Base-by-base conservation (phyloP, 768 basidiomycete species). In the Lentinula sp. region DNA sequence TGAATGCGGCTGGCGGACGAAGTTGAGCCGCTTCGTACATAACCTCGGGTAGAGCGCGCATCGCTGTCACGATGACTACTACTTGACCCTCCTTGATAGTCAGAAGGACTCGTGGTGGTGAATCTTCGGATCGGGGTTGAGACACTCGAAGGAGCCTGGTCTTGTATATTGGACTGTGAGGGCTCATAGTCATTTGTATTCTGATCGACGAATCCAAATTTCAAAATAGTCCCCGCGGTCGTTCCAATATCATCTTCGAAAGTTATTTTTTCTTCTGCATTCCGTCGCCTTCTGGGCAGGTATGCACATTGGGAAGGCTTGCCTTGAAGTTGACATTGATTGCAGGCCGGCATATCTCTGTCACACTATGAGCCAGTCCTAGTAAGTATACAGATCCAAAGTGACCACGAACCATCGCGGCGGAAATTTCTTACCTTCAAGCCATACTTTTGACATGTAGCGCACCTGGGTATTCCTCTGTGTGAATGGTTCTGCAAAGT, bases 241-340 rank as follows among this genome's bases (percentile, higher is more conserved):
- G 55, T 56, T 43, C 55, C 55, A 56, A 56, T 56, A 37, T 59
- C 57, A 48, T 59, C 57, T 18, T 59, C 48, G n/a, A 50, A 59
- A 15, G 48, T 59, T 16, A 48, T 50, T 36, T 48, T 59, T 16
- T 50, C 57, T 42, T 59, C 57, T 12, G 37, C 48, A 15, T 59
- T 59, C 48, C 57, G 45, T 6, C 57, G 57, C 57, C 57, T 46
- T 37, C 57, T 46, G 41, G 57, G 57, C 12, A 46, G 33, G 36
- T 59, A 59, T 23, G 48, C 48, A 39, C 57, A 59, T 39, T 59
- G 28, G 3, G 57, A 18, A 46, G 57, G 32, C 33, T 36, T 59
- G n/a, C 57, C 57, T 36, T 59, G 57, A 48, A 39, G 37, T 39
- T 46, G 43, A 59, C 57, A 59, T 59, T 59, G 57, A 50, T 59